Evolutionary conservation across 1,139 yeast species (phyloP), one percentile per base, ranked within the genome.

Genomic region (Meyerozyma elateridarum): DNA sequence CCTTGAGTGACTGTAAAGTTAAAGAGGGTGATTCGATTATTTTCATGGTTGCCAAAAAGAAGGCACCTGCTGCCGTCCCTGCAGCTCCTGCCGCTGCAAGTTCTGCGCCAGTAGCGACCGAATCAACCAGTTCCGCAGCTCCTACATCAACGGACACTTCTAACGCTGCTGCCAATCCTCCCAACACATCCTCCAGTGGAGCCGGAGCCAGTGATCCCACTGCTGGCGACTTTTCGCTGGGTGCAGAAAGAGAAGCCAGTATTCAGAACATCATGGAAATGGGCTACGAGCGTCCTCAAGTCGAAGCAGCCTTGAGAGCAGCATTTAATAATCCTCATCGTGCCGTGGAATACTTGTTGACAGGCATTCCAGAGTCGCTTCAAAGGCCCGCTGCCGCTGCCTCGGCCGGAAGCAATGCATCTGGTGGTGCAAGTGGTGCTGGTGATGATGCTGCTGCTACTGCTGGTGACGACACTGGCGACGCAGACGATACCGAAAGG

Each of bases 271-370:
- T 91, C 54, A 76, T 88, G 80, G 97, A 87, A 49, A 88, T 91
- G 97, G 98, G 98, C 9, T 93, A 87, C 55, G 88, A 84, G 33
- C 78, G 95, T 48, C 72, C 77, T 5, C 85, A 85, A 54, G 96
- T 87, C 18, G 94, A 87, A 59, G 74, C 78, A 26, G 98, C 99
- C 0, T 69, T 91, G 55, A 77, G 95, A 50, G 96, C 96, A 12
- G 97, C 98, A 0, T 91, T 80, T 63, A 91, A 91, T 61, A 89
- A 91, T 60, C 98, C 99, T 16, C 97, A 91, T 53, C 79, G 98
- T 51, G 99, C 99, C 0, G 97, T 89, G 5, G 98, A 93, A 55
- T 89, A 91, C 56, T 70, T 91, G 37, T 64, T 91, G 46, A 85
- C 89, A 27, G 97, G 97, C 4, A 78, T 91, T 33, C 97, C 97